These are phyloP conservation scores for Globisporangium mamillatum DNA, from an alignment of 352 stramenopile genomes.

Conservation along the genomic window DNA sequence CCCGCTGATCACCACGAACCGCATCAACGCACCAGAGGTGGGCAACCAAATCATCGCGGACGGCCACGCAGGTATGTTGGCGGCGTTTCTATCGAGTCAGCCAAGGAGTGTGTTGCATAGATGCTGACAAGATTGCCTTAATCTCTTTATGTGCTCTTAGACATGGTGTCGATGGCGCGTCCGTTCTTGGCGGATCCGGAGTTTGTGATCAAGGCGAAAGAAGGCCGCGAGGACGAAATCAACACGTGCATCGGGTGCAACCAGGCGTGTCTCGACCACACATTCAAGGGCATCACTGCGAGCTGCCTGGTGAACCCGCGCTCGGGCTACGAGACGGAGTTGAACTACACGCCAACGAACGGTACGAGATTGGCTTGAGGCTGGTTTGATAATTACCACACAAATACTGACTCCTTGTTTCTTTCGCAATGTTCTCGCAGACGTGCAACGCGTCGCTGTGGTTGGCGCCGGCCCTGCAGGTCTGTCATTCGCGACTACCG, in stretches of 20 bases:
- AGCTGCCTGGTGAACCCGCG: conserved; percentile 96
- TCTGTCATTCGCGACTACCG: conserved; percentile 88
- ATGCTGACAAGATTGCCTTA: too few relatives aligned
- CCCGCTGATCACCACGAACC: conserved; percentile 96
- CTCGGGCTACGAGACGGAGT: conserved; percentile 93
- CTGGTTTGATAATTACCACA: too few relatives aligned
- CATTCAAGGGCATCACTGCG: conserved; percentile 93
- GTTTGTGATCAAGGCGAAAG: conserved; percentile 91
- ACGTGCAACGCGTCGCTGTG: conserved; percentile 78
- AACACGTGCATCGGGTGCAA: conserved; percentile 99
- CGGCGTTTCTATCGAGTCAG: too few relatives aligned
- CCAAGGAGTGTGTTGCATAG: too few relatives aligned
- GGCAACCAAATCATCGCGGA: conserved; percentile 88
- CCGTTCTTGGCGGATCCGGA: conserved; percentile 95
- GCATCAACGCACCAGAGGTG: conserved; percentile 95
- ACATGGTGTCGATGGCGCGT: conserved; percentile 86
- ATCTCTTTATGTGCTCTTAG: too few relatives aligned
- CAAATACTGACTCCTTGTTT: too few relatives aligned
- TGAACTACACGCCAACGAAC: conserved; percentile 67
- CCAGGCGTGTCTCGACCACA: conserved; percentile 97
- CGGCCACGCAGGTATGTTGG: conserved; percentile 49
- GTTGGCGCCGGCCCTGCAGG: conserved; percentile 94
- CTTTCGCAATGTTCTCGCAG: too few relatives aligned
- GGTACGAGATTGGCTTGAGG: neutral
- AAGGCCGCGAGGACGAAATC: conserved; percentile 90